Evolutionary conservation across 176 grass and related monocot genomes (phyloP).

Genomic region (Rhipidocladum racemiflorum): DNA sequence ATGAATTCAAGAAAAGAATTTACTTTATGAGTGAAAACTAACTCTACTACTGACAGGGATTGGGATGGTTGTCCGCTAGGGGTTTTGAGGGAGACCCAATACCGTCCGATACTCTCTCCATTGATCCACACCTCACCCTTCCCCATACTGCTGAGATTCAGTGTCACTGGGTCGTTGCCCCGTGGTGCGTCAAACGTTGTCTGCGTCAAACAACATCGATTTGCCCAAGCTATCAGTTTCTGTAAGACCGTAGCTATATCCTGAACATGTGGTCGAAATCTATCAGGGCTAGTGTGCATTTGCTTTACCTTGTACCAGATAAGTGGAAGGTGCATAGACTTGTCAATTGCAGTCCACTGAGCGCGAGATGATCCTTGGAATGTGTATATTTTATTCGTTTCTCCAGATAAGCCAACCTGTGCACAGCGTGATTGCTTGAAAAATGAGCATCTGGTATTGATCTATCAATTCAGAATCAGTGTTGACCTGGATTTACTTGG

Average conservation of each 20-base stretch:
- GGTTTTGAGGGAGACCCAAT: constrained; percentile 67
- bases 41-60: constrained; percentile 44
- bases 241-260: background rate
- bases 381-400: constrained; percentile 45
- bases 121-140: constrained; percentile 88
- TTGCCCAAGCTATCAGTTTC: background rate
- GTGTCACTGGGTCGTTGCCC: constrained; percentile 51
- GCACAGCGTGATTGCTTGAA: constrained; percentile 17
- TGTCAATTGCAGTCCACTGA: constrained; percentile 39
- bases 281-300: background rate
- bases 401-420: constrained; percentile 64
- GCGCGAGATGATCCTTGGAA: constrained; percentile 35
- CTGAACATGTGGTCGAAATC: background rate
- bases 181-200: constrained; percentile 53
- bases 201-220: constrained; percentile 28
- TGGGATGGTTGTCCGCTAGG: constrained; percentile 61
- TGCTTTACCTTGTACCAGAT: constrained; percentile 65
- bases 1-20: background rate
- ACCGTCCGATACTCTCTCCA: constrained; percentile 74
- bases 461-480: constrained; percentile 4
- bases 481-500: constrained; percentile 48
- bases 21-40: background rate
- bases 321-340: constrained; percentile 40
- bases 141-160: constrained; percentile 70
- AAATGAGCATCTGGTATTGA: constrained; percentile 14